A percentile compares a stretch with the other conserved stretches of the same genome.
These are phyloP conservation scores for Candida patagonica DNA, from an alignment of 805 yeast genomes.

Conservation along the genomic window DNA sequence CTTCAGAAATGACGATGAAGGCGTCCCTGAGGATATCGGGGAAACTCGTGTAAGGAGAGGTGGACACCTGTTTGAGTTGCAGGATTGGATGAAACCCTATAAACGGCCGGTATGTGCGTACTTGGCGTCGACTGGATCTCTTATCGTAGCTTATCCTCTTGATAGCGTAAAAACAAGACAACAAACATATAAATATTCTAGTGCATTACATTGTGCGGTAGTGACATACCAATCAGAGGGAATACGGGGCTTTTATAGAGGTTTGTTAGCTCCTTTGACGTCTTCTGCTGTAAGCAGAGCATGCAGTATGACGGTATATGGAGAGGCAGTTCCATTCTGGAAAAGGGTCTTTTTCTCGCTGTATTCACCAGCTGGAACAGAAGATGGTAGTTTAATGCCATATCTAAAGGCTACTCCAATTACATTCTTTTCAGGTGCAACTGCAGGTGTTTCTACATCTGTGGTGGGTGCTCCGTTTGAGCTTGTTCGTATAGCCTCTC, in stretches of 20 bases:
- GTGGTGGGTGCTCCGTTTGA: slow-evolving; percentile 75
- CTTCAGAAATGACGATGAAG: neutral
- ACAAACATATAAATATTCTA: slow-evolving; percentile 63
- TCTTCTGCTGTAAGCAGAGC: slow-evolving; percentile 56
- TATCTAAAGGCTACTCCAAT: slow-evolving; percentile 14
- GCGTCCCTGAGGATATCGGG: neutral
- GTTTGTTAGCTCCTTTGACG: slow-evolving; percentile 55
- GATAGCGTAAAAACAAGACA: slow-evolving; percentile 82
- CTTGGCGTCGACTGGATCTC: slow-evolving; percentile 51
- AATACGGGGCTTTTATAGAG: slow-evolving; percentile 60
- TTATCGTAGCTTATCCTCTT: slow-evolving; percentile 70
- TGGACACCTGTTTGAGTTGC: slow-evolving; percentile 7
- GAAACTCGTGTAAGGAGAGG: slow-evolving; percentile 1
- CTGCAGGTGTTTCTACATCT: slow-evolving; percentile 48
- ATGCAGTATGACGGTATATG: slow-evolving; percentile 54
- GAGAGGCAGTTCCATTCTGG: slow-evolving; percentile 38
- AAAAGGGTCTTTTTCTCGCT: slow-evolving; percentile 12
- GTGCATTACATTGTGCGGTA: slow-evolving; percentile 47
- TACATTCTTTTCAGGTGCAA: slow-evolving; percentile 42
- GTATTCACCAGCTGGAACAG: slow-evolving; percentile 11
- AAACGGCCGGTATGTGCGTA: slow-evolving; percentile 54
- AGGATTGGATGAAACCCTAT: slow-evolving; percentile 25
- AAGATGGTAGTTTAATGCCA: slow-evolving; percentile 6
- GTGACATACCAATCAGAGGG: slow-evolving; percentile 57
- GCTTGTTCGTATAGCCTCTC: slow-evolving; percentile 72